A percentile compares a stretch with the other conserved stretches of the same genome.
phyloP scores from a whole-genome alignment of 108 stramenopile genomes.

The Skeletonema potamos region DNA sequence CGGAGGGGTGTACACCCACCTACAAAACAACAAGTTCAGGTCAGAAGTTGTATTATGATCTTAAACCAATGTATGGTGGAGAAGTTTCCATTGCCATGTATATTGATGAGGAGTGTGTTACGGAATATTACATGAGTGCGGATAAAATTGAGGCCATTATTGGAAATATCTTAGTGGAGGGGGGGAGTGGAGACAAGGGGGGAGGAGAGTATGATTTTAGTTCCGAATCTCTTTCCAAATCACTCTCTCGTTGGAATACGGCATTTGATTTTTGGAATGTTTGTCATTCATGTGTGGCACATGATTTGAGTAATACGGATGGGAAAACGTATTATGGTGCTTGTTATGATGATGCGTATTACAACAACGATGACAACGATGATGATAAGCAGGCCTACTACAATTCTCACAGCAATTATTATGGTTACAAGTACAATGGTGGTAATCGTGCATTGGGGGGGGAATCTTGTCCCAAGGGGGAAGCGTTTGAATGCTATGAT shows the following conservation, averaged over 20 bases:
- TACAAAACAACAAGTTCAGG: slow-evolving; percentile 11
- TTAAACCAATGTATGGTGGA: slow-evolving; percentile 51
- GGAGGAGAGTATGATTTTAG: slow-evolving; percentile 13
- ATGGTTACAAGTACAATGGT: slow-evolving; percentile 8
- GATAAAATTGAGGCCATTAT: slow-evolving; percentile 37
- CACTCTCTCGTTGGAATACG: slow-evolving; percentile 41
- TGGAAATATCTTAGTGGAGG: slow-evolving; percentile 43
- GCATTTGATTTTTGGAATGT: slow-evolving; percentile 46
- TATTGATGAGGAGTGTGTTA: slow-evolving; percentile 49
- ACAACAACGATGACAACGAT: slow-evolving; percentile 7
- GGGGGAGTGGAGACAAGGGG: slow-evolving; percentile 14
- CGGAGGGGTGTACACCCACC: slow-evolving; percentile 37
- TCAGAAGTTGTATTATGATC: slow-evolving; percentile 55
- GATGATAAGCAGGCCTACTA: slow-evolving; percentile 7
- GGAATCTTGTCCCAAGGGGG: slow-evolving; percentile 10
- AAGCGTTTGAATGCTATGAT: slow-evolving; percentile 45
- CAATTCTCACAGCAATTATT: slow-evolving; percentile 11
- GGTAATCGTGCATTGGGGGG: slow-evolving; percentile 16
- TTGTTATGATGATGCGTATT: slow-evolving; percentile 12
- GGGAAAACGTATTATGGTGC: slow-evolving; percentile 15
- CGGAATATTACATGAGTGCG: slow-evolving; percentile 39
- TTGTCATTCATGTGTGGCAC: slow-evolving; percentile 67
- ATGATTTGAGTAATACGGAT: slow-evolving; percentile 48
- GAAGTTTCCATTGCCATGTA: slow-evolving; percentile 52
- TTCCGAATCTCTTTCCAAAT: slow-evolving; percentile 20